Evolutionary conservation across 257 asterid genomes (phyloP).

Genomic region (Solanum chiquidenum): DNA sequence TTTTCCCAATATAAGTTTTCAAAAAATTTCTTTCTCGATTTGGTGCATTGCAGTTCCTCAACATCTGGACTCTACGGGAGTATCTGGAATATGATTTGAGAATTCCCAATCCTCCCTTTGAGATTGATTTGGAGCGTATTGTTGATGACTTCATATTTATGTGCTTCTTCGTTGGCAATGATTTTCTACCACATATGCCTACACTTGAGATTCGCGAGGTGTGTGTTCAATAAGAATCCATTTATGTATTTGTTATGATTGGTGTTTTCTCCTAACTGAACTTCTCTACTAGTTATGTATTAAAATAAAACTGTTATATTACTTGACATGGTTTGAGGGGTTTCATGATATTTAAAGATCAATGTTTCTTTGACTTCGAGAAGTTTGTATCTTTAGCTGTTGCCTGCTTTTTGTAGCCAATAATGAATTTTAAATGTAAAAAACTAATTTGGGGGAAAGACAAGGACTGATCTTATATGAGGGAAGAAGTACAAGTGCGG

Average conservation of each 20-base stretch:
- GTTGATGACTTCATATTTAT: slow-evolving; percentile 55
- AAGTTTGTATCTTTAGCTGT: not conserved
- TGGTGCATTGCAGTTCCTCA: slow-evolving; percentile 27
- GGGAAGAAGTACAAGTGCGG: not conserved
- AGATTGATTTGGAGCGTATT: slow-evolving; percentile 30
- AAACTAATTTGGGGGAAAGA: not conserved
- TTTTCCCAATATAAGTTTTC: not conserved
- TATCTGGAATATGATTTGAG: slow-evolving; percentile 39
- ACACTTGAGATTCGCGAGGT: slow-evolving; percentile 56
- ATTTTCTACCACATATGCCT: slow-evolving; percentile 56
- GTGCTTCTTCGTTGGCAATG: slow-evolving; percentile 64
- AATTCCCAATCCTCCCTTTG: slow-evolving; percentile 18
- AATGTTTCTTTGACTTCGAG: not conserved
- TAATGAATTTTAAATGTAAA: not conserved
- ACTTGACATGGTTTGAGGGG: not conserved
- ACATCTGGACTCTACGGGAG: slow-evolving; percentile 45
- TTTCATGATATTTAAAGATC: not conserved
- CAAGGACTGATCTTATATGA: not conserved
- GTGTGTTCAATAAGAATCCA: not conserved
- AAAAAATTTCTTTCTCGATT: not conserved
- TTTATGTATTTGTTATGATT: not conserved
- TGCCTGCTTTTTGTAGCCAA: not conserved
- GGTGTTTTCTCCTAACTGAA: not conserved
- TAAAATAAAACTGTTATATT: not conserved
- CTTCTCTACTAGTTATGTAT: not conserved